Evolutionary conservation across 2,329 filamentous ascomycete species (phyloP).

Genomic region (Ramularia collo-cygni): DNA sequence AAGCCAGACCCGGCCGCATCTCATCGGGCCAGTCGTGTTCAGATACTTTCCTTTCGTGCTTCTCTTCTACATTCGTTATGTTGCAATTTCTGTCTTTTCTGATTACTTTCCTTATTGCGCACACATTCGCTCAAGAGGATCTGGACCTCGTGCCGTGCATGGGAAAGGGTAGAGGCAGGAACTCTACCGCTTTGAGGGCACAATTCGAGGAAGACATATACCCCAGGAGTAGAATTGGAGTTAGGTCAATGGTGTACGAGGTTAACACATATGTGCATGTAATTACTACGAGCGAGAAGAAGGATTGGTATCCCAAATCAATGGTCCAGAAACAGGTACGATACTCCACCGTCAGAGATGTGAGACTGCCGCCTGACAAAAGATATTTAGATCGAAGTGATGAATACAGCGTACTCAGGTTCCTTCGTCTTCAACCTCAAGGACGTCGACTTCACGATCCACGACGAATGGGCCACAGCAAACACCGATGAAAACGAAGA

Average conservation of each 20-base stretch:
- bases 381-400: constrained; percentile 1
- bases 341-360: too few relatives aligned
- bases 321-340: constrained; percentile 1
- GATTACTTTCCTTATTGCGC: too few relatives aligned
- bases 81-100: too few relatives aligned
- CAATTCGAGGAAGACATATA: background rate
- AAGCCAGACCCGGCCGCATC: too few relatives aligned
- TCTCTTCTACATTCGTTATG: too few relatives aligned
- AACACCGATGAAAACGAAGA: background rate
- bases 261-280: constrained; percentile 1
- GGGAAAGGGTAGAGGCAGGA: constrained; percentile 2
- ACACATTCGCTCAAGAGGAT: too few relatives aligned
- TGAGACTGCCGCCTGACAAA: too few relatives aligned
- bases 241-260: background rate
- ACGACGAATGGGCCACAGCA: background rate
- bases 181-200: background rate
- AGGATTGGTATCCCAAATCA: background rate
- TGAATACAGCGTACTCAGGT: background rate
- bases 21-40: too few relatives aligned
- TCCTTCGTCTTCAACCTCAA: background rate
- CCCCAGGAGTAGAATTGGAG: too few relatives aligned
- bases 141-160: background rate
- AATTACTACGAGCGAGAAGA: constrained; percentile 1
- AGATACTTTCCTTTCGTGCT: too few relatives aligned
- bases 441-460: background rate